Base-by-base conservation (phyloP, 192 early-diverging fungal genomes). In the Backusella morwellensis region DNA sequence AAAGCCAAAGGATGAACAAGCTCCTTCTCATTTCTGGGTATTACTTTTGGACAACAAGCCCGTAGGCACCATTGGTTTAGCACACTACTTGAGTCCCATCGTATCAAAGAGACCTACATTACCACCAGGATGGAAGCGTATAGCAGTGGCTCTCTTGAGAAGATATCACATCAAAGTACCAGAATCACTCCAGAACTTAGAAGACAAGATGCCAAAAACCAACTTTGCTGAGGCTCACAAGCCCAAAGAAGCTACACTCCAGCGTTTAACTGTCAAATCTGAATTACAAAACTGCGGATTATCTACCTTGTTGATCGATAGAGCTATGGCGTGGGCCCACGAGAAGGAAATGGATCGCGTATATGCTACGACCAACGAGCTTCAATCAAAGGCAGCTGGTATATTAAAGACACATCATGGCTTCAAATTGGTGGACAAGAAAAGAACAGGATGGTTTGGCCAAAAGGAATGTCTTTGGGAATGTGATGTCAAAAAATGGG, bases 11-110 rank as follows among this genome's bases (percentile, higher is more conserved):
- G 15, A 59, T 0, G 78, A 78, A 40, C 73, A 69, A 1, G 40
- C 71, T 4, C 75, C 78, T 21, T 78, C 77, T 38, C 70, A 78
- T 26, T 84, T 84, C 52, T 84, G 82, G 82, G 77, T 84, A 26
- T 72, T 84, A 6, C 52, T 66, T 4, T 66, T 78, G 21, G 71
- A 80, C 4, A 74, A 68, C 8, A 66, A 75, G 26, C 36, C 69
- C 4, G 68, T 77, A 35, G 82, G 82, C 32, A 80, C 77, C 23
- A 50, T 80, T 72, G 82, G 82, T 35, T 41, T 84, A 4, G 82
- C 79, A 1, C 66, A 73, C 19, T 70, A 76, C 34, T 19, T 26
- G 21, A 15, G 63, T 0, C n/a, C 23, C 35, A 15, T 81, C 12
- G 29, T 71, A n/a, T 75, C 78, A 32, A 32, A 68, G n/a, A 52